Evolutionary conservation across 192 early-diverging fungal genomes (phyloP).

Genomic region (Phlyctochytrium planicorne): DNA sequence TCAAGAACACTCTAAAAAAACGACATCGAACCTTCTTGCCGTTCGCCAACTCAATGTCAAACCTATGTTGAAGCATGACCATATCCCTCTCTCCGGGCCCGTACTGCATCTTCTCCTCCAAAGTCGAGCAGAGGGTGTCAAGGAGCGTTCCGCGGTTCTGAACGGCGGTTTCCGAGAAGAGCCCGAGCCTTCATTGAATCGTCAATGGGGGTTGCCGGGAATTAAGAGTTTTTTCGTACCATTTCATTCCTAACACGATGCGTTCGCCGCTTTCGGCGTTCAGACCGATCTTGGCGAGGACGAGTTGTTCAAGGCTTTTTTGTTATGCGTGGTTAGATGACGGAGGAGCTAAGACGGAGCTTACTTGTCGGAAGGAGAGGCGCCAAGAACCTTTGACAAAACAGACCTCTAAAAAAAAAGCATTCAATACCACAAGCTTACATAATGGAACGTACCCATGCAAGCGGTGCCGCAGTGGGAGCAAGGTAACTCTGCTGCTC

Average conservation of each 20-base stretch:
- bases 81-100: constrained; percentile 89
- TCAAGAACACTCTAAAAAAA: not conserved
- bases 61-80: constrained; percentile 97
- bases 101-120: constrained; percentile 97
- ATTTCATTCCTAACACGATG: constrained; percentile 18
- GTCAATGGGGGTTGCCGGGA: too few relatives aligned
- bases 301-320: constrained; percentile 24
- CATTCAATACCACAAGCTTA: too few relatives aligned
- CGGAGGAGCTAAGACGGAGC: too few relatives aligned
- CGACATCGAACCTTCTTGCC: too few relatives aligned
- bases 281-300: constrained; percentile 19
- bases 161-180: constrained; percentile 74
- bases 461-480: constrained; percentile 1
- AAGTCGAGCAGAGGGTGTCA: constrained; percentile 89
- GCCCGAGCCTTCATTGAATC: constrained; percentile 66
- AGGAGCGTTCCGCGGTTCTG: constrained; percentile 65
- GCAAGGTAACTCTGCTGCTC: constrained; percentile 18
- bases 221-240: constrained; percentile 1
- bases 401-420: too few relatives aligned
- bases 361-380: too few relatives aligned
- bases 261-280: constrained; percentile 29
- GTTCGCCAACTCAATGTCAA: constrained; percentile 89
- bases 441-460: too few relatives aligned
- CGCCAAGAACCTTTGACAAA: too few relatives aligned
- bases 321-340: too few relatives aligned